Evolutionary conservation across 2,329 filamentous ascomycete species (phyloP), one percentile per base, ranked within the genome.

Genomic region (Byssochlamys sp.): DNA sequence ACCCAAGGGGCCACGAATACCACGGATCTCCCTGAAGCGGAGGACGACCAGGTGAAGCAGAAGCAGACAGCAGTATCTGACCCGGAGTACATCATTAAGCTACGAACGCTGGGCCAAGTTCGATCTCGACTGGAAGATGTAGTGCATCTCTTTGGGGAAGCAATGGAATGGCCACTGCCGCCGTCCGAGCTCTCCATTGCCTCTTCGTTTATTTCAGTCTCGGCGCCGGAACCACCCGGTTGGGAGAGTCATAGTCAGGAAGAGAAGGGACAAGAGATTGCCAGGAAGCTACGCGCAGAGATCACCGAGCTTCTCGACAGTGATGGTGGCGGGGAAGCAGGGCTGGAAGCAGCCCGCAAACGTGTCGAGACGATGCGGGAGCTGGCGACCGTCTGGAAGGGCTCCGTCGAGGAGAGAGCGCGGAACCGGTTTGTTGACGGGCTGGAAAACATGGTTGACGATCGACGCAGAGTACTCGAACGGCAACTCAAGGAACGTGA

Each of bases 341-440:
- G 89, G 14, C 78, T 94, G 7, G 67, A 72, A 5, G 85, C 85
- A 58, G 94, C 94, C 0, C 83, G 83, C 11, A 80, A 81, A 57
- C 80, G 89, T 51, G 85, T 97, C 12, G 86, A 90, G 67, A 84
- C 89, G 68, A 79, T 97, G 57, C 86, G 90, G 67, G 82, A 85
- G 61, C 75, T 97, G 61, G 84, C 85, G 3, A 76, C 76, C n/a
- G 85, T 99, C 25, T 99, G 94, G 91, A 92, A 88, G 70, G 91
- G 91, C n/a, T 96, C 94, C 2, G 88, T 89, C 0, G 94, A 99
- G 75, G 94, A 97, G 71, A 95, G 89, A 74, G 90, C 90, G 4
- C 80, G 94, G 55, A 76, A 77, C 9, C 88, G 84, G 66, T 91
- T 96, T 69, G 86, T 99, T 19, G 92, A 97, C 62, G 81, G 82